Percentiles rank a stretch among this genome's conserved stretches.
Conservation (phyloP, 2,329 filamentous ascomycete species). For the Penicillium sp. region DNA sequence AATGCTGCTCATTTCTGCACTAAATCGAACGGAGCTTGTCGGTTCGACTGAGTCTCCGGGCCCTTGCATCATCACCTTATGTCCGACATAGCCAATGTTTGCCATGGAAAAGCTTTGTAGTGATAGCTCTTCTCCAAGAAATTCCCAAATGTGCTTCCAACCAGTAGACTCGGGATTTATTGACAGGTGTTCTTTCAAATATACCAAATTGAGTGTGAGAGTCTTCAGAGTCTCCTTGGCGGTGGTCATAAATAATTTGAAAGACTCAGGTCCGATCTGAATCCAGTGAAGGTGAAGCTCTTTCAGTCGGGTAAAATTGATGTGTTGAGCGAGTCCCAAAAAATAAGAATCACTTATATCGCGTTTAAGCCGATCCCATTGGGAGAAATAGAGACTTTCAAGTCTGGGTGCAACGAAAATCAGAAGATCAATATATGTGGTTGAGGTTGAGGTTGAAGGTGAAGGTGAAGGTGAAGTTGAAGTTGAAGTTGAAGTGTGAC, state of each 20-base stretch:
- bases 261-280: not conserved
- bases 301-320: not conserved
- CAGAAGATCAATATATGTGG: not conserved
- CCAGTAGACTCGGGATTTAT: not conserved
- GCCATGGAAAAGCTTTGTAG: not conserved
- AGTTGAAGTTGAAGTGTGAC: not conserved
- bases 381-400: not conserved
- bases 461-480: too few relatives aligned
- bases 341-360: not conserved
- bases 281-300: not conserved
- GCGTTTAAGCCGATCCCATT: not conserved
- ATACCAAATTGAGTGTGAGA: not conserved
- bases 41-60: not conserved
- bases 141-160: not conserved
- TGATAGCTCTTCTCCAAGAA: not conserved
- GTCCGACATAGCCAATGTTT: not conserved
- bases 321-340: not conserved
- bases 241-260: not conserved
- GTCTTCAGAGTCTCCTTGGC: not conserved
- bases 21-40: not conserved
- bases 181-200: not conserved
- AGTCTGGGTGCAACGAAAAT: not conserved
- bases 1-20: not conserved
- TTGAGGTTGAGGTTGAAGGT: too few relatives aligned
- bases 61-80: not conserved